Evolutionary conservation across 768 basidiomycete genomes (phyloP), one percentile per base, ranked within the genome.

Genomic region (Russula dissimulans): DNA sequence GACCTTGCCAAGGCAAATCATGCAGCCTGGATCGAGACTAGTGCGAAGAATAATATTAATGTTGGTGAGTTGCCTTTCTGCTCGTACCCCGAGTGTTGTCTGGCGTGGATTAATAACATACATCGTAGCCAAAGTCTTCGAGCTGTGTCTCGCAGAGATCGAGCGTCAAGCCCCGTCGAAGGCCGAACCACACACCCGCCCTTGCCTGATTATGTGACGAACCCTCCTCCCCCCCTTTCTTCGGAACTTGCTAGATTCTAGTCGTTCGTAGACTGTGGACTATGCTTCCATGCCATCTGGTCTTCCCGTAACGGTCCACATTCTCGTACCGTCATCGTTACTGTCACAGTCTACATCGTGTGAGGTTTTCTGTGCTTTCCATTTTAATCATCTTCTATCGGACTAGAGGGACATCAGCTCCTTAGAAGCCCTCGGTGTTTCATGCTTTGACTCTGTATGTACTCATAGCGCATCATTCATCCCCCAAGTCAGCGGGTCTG

Each of bases 1-100:
- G 79, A 81, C 57, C 75, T 95, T 44, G 93, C 91, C 10, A 79
- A 80, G 66, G 76, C 77, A 60, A 82, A 85, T 67, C 80, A 84
- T 43, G 85, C 90, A 8, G 87, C 86, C 4, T 95, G 85, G 77
- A 78, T 95, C 45, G 94, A 95, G 74, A 90, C 90, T 14, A 92
- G 89, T 67, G 91, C 94, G 39, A 90, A 90, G 79, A 78, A 82
- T 59, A 89, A 92, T 66, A 72, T 83, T 71, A 94, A 95, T 72
- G 87, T 97, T 67, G 84, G 93, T 93, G 67, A 73, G 93, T 86
- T 45, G 32, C 32, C 49, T 54, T 59, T 57, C 32, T 31, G 14
- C 49, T 22, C 46, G n/a, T 17, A 38, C n/a, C 31, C 22, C 56
- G 46, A 41, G 45, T 26, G 54, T 43, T 46, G 15, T 39, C 45